Evolutionary conservation across 352 stramenopile species (phyloP).

Genomic region (Pythium sukuiense): DNA sequence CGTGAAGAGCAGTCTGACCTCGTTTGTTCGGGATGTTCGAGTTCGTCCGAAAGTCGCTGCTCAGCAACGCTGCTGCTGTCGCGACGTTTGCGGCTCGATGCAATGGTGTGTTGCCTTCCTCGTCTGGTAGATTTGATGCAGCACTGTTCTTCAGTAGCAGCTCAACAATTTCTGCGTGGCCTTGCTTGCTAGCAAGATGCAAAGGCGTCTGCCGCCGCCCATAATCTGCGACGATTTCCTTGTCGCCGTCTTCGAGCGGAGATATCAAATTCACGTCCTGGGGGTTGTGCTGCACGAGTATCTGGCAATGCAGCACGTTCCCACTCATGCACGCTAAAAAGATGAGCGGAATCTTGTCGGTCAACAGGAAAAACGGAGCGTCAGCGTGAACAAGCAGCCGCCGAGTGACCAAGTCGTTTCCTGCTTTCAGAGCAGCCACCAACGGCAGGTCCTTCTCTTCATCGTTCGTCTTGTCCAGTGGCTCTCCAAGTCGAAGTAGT

Average conservation of each 20-base stretch:
- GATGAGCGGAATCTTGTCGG: constrained; percentile 76
- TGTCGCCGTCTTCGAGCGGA: constrained; percentile 72
- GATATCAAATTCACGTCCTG: constrained; percentile 80
- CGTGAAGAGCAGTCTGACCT: constrained; percentile 72
- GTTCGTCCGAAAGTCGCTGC: constrained; percentile 62
- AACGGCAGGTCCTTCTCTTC: constrained; percentile 66
- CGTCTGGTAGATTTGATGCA: constrained; percentile 71
- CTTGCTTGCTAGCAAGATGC: constrained; percentile 74
- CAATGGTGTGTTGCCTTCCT: constrained; percentile 80
- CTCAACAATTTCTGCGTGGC: constrained; percentile 60
- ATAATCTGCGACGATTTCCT: constrained; percentile 73
- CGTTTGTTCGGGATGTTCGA: constrained; percentile 78
- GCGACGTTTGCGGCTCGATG: constrained; percentile 69
- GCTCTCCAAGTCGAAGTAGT: constrained; percentile 51
- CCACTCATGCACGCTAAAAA: constrained; percentile 73
- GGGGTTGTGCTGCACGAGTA: constrained; percentile 56
- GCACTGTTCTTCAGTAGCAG: constrained; percentile 67
- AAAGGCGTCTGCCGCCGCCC: constrained; percentile 69
- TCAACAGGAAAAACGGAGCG: constrained; percentile 71
- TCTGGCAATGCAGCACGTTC: constrained; percentile 70
- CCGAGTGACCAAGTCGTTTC: constrained; percentile 75
- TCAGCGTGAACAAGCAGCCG: constrained; percentile 69
- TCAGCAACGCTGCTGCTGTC: constrained; percentile 64
- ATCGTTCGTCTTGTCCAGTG: constrained; percentile 43
- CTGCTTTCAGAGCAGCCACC: constrained; percentile 64